These are phyloP conservation scores for Kokia cookei DNA, from an alignment of 441 rosid species.

Conservation along the genomic window DNA sequence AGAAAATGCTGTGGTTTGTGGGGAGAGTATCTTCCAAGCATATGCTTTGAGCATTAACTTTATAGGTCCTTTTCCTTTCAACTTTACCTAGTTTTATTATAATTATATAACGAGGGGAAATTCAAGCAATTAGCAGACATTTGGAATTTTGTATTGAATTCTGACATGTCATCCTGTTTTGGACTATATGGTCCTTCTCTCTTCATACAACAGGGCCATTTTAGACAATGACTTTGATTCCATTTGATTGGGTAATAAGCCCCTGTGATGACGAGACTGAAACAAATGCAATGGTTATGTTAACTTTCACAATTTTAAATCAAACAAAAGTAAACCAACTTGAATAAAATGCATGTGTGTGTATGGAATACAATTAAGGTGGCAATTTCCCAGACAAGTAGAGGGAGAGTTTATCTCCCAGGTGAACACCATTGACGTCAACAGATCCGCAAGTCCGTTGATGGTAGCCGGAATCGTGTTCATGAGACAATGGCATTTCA, in stretches of 20 bases:
- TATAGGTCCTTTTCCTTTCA: constrained; percentile 3
- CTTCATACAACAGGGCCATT: not conserved
- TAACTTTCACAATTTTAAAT: too few species aligned
- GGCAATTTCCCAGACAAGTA: constrained; percentile 30
- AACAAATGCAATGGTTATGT: too few species aligned
- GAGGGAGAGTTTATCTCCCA: constrained; percentile 45
- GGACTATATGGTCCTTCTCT: not conserved
- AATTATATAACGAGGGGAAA: not conserved
- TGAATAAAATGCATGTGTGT: not conserved
- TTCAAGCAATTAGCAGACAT: not conserved
- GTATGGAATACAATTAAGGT: constrained; percentile 12
- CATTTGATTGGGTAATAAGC: not conserved
- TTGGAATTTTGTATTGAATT: not conserved
- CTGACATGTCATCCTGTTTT: constrained; percentile 7
- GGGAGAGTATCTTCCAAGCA: constrained; percentile 46
- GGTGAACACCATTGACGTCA: constrained; percentile 30
- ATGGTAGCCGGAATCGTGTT: constrained; percentile 41
- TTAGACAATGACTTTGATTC: not conserved
- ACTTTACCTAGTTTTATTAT: constrained; percentile 5
- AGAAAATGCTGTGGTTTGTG: constrained; percentile 3
- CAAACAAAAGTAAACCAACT: not conserved
- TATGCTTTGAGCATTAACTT: constrained; percentile 41
- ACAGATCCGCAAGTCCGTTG: constrained; percentile 34
- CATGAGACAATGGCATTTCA: constrained; percentile 17
- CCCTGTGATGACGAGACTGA: not conserved